These are phyloP conservation scores for Fusarium metavorans DNA, from an alignment of 2,329 filamentous ascomycete genomes.

Conservation along the genomic window DNA sequence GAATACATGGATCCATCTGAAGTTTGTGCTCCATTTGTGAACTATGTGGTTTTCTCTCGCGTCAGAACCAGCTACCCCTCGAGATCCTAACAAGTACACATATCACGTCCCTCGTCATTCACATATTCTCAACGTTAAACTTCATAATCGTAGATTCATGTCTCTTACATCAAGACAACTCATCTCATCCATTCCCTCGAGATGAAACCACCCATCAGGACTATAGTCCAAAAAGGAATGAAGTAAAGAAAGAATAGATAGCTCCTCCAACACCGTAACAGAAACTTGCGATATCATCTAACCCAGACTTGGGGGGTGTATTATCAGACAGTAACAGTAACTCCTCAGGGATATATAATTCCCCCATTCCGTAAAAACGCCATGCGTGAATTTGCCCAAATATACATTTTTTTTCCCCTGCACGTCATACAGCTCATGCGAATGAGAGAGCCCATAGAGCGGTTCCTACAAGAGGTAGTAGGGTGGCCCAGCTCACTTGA, in stretches of 20 bases:
- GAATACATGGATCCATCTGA: not conserved
- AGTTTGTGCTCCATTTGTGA: not conserved
- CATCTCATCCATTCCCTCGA: not conserved
- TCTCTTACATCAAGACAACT: not conserved
- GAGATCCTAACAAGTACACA: not conserved
- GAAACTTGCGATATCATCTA: slow-evolving; percentile 30
- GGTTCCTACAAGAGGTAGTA: slow-evolving; percentile 55
- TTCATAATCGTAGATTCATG: slow-evolving; percentile 18
- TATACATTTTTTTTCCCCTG: slow-evolving; percentile 36
- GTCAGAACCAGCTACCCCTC: not conserved
- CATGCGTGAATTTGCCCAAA: slow-evolving; percentile 36
- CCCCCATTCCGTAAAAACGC: slow-evolving; percentile 32
- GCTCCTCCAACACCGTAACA: slow-evolving; percentile 41
- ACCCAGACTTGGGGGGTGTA: slow-evolving; percentile 1
- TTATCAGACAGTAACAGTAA: slow-evolving; percentile 19
- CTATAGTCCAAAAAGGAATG: slow-evolving; percentile 12
- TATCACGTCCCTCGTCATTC: not conserved
- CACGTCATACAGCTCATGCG: slow-evolving; percentile 21
- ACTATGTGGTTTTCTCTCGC: not conserved
- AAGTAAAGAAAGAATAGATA: slow-evolving; percentile 4
- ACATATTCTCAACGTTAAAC: not conserved
- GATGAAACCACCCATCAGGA: not conserved
- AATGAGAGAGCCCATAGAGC: slow-evolving; percentile 56
- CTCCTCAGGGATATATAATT: slow-evolving; percentile 31
- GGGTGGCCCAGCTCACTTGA: slow-evolving; percentile 51